Conservation (phyloP, 768 basidiomycete species). For the Baorangia bicolor region DNA sequence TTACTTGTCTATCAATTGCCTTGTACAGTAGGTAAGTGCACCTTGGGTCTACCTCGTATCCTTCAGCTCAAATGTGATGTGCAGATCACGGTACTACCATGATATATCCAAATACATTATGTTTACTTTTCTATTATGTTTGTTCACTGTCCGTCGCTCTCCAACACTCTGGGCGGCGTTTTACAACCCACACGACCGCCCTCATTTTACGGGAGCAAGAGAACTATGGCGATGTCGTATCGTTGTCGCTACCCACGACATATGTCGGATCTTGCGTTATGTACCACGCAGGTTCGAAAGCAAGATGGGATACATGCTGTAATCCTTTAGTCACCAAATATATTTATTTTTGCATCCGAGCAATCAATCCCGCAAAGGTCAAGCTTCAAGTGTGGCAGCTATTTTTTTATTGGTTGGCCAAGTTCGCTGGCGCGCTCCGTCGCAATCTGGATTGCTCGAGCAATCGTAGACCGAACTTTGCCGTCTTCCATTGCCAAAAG, state of each 20-base stretch:
- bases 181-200: constrained; percentile 66
- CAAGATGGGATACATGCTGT: constrained; percentile 31
- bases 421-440: constrained; percentile 86
- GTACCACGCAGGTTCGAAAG: constrained; percentile 35
- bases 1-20: background rate
- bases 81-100: background rate
- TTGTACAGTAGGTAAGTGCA: constrained; percentile 20
- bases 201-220: constrained; percentile 98
- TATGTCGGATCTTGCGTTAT: constrained; percentile 34
- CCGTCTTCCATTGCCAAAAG: constrained; percentile 94
- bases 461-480: constrained; percentile 88
- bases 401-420: constrained; percentile 67
- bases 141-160: constrained; percentile 51
- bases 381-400: background rate
- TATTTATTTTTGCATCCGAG: background rate
- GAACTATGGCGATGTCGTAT: constrained; percentile 25
- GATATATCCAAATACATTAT: constrained; percentile 4
- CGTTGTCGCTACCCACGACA: constrained; percentile 33
- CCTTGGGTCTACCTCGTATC: background rate
- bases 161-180: constrained; percentile 95
- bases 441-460: constrained; percentile 90
- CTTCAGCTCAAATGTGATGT: background rate
- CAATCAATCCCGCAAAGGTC: background rate
- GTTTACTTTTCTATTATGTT: background rate
- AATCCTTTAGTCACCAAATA: background rate